Evolutionary conservation across 2,329 filamentous ascomycete genomes (phyloP), one percentile per base, ranked within the genome.

Genomic region (Grosmannia serpens): DNA sequence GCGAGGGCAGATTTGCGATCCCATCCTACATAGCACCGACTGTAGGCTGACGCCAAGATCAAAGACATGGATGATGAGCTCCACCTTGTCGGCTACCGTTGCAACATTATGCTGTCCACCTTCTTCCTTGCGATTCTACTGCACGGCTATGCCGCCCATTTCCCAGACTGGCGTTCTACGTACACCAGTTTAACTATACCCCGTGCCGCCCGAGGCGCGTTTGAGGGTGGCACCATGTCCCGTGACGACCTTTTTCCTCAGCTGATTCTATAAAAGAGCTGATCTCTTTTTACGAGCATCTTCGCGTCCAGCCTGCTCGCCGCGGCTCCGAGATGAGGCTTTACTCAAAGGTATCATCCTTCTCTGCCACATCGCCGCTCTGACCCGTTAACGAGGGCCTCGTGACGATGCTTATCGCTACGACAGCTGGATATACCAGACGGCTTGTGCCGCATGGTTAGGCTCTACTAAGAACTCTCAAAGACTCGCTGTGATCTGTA

Each of bases 301-400:
- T 82, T 80, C 66, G 75, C 78, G 1, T 78, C 75, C 52, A 73
- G 83, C 64, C 79, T 81, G 17, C 80, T 80, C 17, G 79, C 79
- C 15, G n/a, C n/a, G n/a, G n/a, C n/a, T n/a, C n/a, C n/a, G n/a
- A n/a, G n/a, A n/a, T n/a, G n/a, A n/a, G n/a, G n/a, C n/a, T n/a
- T n/a, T n/a, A n/a, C n/a, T n/a, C n/a, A n/a, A n/a, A n/a, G n/a
- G n/a, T n/a, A n/a, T n/a, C n/a, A n/a, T n/a, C n/a, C n/a, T n/a
- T n/a, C n/a, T n/a, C n/a, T n/a, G n/a, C n/a, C n/a, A n/a, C n/a
- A n/a, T n/a, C n/a, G n/a, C n/a, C n/a, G n/a, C n/a, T n/a, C n/a
- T n/a, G n/a, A n/a, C n/a, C n/a, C n/a, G n/a, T n/a, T n/a, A 83
- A 83, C 60, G 81, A 80, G 22, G 80, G 80, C 1, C 70, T 84